Conservation (phyloP, 2,329 filamentous ascomycete genomes). For the Verticillium klebahnii region DNA sequence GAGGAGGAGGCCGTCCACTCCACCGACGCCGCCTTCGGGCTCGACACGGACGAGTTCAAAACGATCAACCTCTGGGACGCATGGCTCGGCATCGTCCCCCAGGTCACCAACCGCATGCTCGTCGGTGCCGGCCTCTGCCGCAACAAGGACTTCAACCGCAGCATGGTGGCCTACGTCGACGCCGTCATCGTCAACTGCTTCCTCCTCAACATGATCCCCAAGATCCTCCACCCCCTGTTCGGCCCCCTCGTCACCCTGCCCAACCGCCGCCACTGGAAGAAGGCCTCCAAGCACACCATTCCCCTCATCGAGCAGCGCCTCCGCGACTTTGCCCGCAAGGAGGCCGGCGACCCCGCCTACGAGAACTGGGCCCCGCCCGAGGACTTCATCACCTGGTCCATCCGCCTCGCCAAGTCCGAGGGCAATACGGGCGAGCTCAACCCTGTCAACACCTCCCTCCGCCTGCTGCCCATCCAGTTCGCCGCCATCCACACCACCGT, state of each 20-base stretch:
- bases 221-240: conserved; percentile 43
- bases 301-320: conserved; percentile 48
- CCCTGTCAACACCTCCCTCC: conserved; percentile 42
- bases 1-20: conserved; percentile 33
- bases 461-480: conserved; percentile 52
- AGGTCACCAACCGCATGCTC: conserved; percentile 38
- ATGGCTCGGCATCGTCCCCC: conserved; percentile 36
- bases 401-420: conserved; percentile 44
- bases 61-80: conserved; percentile 39
- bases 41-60: conserved; percentile 29
- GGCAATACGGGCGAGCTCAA: conserved; percentile 36
- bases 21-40: conserved; percentile 28
- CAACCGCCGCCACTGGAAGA: conserved; percentile 42
- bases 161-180: conserved; percentile 44
- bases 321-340: conserved; percentile 36
- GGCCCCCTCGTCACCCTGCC: conserved; percentile 38
- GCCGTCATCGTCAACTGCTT: conserved; percentile 40
- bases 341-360: conserved; percentile 31
- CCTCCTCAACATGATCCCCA: conserved; percentile 40
- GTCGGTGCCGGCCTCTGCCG: conserved; percentile 33
- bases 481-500: conserved; percentile 56
- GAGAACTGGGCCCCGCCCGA: conserved; percentile 41
- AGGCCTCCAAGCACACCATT: conserved; percentile 32
- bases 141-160: conserved; percentile 39
- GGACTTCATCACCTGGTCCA: conserved; percentile 54